Base-by-base conservation (phyloP, 2,329 filamentous ascomycete genomes). In the Monosporascus sp. region DNA sequence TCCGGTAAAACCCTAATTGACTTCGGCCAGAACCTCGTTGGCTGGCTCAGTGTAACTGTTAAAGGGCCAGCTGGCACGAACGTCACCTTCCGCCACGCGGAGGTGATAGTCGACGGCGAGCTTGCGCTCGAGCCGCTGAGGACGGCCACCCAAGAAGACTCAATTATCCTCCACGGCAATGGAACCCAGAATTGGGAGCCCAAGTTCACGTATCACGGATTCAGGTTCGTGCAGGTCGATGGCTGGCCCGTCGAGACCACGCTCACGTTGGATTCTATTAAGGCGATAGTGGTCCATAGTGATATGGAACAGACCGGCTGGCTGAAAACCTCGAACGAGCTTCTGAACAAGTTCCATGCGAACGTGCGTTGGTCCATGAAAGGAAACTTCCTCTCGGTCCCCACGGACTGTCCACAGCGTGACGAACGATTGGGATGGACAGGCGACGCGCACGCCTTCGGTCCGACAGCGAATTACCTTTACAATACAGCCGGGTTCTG, bases 341-440 rank as follows among this genome's bases (percentile, higher is more conserved):
- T 76, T 3, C 57, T 85, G 26, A 85, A 83, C 58, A 68, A 76
- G 46, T 72, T 86, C 5, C 76, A 84, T 56, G 51, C 72, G 1
- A 85, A 85, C 51, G 72, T 79, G 0, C 61, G 69, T 31, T 84
- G 81, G 81, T 75, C 74, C 5, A 82, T 83, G 75, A 73, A 74
- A 28, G 80, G 80, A 0, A 85, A 85, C 58, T 84, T 85, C 58
- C 58, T 84, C 3, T 75, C 73, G 0, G 65, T 84, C 0, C 80
- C 80, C 0, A 84, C 80, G 0, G 82, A 85, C 28, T 66, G 65
- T 37, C 61, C 64, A 2, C 75, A 78, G 55, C 66, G 77, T 20
- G 77, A 80, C 49, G 77, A 80, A 60, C 68, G 77, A 1, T 59
- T 79, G 2, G 77, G 77, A 0, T 79, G 77, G 77, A 77, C 74